These are phyloP conservation scores for Sinapis alba DNA, from an alignment of 441 rosid genomes.

Conservation along the genomic window DNA sequence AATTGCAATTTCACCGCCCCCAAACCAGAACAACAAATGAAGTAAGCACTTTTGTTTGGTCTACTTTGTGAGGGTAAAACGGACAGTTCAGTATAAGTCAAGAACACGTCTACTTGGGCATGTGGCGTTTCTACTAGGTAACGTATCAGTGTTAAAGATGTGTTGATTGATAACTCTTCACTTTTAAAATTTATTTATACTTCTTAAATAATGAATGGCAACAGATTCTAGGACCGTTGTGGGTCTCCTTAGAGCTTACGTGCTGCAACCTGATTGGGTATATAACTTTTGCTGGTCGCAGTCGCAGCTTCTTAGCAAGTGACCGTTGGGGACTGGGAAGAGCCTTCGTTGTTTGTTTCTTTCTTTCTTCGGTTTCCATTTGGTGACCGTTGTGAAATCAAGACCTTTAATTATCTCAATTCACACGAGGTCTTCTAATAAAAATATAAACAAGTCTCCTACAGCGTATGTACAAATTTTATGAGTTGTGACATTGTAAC, in stretches of 20 bases:
- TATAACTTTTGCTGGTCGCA: background rate
- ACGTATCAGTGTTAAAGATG: constrained; percentile 39
- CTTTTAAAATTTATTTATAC: background rate
- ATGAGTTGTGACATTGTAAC: constrained; percentile 9
- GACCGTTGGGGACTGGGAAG: constrained; percentile 38
- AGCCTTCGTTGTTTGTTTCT: constrained; percentile 25
- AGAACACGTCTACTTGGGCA: constrained; percentile 35
- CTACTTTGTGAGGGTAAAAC: background rate
- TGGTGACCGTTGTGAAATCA: constrained; percentile 33
- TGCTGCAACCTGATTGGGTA: constrained; percentile 15
- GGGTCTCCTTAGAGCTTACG: background rate
- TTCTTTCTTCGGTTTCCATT: constrained; percentile 1
- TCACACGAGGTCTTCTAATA: constrained; percentile 28
- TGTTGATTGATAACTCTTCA: constrained; percentile 25
- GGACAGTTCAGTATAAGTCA: constrained; percentile 11
- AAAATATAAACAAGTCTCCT: constrained; percentile 14
- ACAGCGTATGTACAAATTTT: background rate
- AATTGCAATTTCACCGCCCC: background rate
- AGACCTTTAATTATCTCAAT: background rate
- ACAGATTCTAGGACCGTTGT: constrained; percentile 23
- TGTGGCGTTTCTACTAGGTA: constrained; percentile 16
- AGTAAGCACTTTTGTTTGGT: background rate
- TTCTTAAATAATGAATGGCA: background rate
- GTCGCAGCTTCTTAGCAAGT: constrained; percentile 38
- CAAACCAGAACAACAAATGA: background rate